Evolutionary conservation across 2,329 filamentous ascomycete species (phyloP).

Genomic region (Colletotrichum sansevieriae): DNA sequence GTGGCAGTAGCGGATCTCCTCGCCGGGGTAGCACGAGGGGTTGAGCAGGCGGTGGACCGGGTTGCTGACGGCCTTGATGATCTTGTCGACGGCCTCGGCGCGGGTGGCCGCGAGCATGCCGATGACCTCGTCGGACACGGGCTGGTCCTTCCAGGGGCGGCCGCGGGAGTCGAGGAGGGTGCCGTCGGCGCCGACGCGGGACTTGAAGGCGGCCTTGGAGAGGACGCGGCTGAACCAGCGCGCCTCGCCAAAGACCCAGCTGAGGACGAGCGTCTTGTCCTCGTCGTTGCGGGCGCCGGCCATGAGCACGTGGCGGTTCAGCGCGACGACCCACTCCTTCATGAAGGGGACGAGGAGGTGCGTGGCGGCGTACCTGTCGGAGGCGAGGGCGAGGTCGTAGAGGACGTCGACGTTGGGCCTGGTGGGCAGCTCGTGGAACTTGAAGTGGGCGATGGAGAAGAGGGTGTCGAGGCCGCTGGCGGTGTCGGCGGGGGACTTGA

Average conservation of each 20-base stretch:
- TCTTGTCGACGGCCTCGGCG: conserved; percentile 37
- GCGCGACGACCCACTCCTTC: conserved; percentile 38
- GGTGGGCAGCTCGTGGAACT: conserved; percentile 39
- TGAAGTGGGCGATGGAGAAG: conserved; percentile 40
- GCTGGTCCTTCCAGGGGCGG: conserved; percentile 34
- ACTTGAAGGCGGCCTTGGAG: conserved; percentile 37
- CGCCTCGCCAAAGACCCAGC: conserved; percentile 39
- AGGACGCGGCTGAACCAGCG: conserved; percentile 39
- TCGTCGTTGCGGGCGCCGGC: conserved; percentile 40
- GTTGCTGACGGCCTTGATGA: conserved; percentile 41
- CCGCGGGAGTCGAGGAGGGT: conserved; percentile 33
- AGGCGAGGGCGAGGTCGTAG: conserved; percentile 36
- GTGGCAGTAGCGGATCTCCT: conserved; percentile 38
- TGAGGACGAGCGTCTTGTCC: conserved; percentile 39
- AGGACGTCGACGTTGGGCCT: conserved; percentile 35
- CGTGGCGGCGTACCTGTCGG: conserved; percentile 38
- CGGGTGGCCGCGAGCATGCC: conserved; percentile 33
- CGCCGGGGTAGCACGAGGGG: conserved; percentile 37
- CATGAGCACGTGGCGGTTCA: conserved; percentile 40
- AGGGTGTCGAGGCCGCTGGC: conserved; percentile 28
- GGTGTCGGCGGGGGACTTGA: conserved; percentile 34
- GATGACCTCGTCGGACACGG: conserved; percentile 35
- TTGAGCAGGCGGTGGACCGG: conserved; percentile 39
- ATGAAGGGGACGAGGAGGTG: conserved; percentile 40
- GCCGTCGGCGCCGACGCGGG: conserved; percentile 33